A percentile compares a stretch with the other conserved stretches of the same genome.
phyloP scores from a whole-genome alignment of 108 stramenopile genomes.

The Cyclotella baltica region DNA sequence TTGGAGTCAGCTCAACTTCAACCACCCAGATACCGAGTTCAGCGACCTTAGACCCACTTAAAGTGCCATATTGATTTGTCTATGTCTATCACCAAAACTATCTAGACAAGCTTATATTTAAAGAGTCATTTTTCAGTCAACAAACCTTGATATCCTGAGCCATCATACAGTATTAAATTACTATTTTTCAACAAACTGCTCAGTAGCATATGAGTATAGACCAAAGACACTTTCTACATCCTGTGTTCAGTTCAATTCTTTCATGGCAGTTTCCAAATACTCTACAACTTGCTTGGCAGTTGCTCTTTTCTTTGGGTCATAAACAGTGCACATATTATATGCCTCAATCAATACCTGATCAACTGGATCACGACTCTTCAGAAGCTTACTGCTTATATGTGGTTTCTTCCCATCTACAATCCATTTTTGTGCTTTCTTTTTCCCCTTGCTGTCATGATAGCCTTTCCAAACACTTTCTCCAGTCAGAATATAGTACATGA shows the following conservation, averaged over 20 bases:
- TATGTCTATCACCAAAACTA: no score
- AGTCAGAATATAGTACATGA: slow-evolving; percentile 41
- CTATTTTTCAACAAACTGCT: no score
- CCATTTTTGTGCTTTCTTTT: slow-evolving; percentile 24
- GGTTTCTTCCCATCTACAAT: slow-evolving; percentile 37
- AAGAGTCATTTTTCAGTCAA: no score
- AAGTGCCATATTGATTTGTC: no score
- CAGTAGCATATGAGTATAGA: no score
- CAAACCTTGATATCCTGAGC: no score
- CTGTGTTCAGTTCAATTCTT: neutral
- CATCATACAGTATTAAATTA: no score
- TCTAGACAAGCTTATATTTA: no score
- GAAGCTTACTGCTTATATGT: slow-evolving; percentile 17
- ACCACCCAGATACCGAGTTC: no score
- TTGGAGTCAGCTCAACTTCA: no score
- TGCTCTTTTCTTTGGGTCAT: slow-evolving; percentile 1
- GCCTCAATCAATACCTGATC: slow-evolving; percentile 32
- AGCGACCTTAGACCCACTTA: no score
- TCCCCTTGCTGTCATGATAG: neutral
- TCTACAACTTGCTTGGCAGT: slow-evolving; percentile 4
- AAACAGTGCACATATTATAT: slow-evolving; percentile 48
- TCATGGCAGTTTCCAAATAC: neutral
- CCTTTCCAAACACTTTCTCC: slow-evolving; percentile 37
- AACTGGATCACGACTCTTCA: slow-evolving; percentile 36
- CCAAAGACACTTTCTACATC: no score